A percentile compares a stretch with the other conserved stretches of the same genome.
These are phyloP conservation scores for Verticillium tricorpus DNA, from an alignment of 2,329 filamentous ascomycete species.

Conservation along the genomic window DNA sequence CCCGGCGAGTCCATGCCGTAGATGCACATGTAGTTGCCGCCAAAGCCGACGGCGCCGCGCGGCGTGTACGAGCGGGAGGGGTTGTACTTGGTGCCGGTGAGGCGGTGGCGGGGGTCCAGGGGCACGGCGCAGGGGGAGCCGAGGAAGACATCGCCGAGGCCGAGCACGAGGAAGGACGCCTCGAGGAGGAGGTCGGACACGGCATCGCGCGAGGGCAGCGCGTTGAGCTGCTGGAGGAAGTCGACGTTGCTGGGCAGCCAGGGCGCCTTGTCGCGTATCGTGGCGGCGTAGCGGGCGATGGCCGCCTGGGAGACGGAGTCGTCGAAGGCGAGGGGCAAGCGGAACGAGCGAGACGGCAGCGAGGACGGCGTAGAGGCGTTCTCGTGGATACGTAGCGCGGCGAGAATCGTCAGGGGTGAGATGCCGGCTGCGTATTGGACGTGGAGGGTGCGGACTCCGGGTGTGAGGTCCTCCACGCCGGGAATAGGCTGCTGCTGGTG, in stretches of 20 bases:
- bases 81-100: slow-evolving; percentile 33
- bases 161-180: slow-evolving; percentile 28
- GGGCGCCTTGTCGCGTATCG: slow-evolving; percentile 54
- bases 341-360: slow-evolving; percentile 24
- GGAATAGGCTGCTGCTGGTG: slow-evolving; percentile 21
- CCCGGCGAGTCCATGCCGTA: slow-evolving; percentile 31
- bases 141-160: slow-evolving; percentile 34
- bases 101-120: slow-evolving; percentile 26
- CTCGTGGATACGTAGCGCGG: slow-evolving; percentile 16
- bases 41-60: slow-evolving; percentile 28
- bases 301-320: slow-evolving; percentile 40
- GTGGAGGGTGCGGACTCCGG: slow-evolving; percentile 29
- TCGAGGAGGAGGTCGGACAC: slow-evolving; percentile 23
- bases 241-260: slow-evolving; percentile 60
- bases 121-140: slow-evolving; percentile 31
- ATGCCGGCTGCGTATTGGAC: slow-evolving; percentile 20
- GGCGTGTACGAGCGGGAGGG: slow-evolving; percentile 31
- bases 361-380: slow-evolving; percentile 10
- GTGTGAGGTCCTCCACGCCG: slow-evolving; percentile 24
- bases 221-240: slow-evolving; percentile 38
- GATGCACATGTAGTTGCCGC: slow-evolving; percentile 33
- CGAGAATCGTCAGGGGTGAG: slow-evolving; percentile 14
- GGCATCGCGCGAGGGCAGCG: slow-evolving; percentile 15
- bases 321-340: slow-evolving; percentile 33
- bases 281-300: slow-evolving; percentile 56